A percentile compares a stretch with the other conserved stretches of the same genome.
Evolutionary conservation across 2,329 filamentous ascomycete species (phyloP).

Genomic region (Ophiocordyceps unilateralis): DNA sequence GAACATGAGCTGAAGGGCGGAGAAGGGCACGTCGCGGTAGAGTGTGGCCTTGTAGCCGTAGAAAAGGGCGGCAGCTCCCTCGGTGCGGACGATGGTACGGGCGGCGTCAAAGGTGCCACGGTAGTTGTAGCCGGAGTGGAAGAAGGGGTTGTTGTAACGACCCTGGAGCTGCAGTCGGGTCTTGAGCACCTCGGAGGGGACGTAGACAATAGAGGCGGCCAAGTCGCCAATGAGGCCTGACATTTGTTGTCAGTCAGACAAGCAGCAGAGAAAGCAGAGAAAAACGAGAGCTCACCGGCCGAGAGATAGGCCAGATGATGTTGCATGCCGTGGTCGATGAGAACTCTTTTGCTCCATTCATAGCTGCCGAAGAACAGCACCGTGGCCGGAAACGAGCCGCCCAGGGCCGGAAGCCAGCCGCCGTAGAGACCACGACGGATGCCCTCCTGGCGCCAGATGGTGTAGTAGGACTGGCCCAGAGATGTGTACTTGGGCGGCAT

Average conservation of each 20-base stretch:
- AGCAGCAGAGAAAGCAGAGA: background rate
- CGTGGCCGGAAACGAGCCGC: constrained; percentile 86
- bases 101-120: constrained; percentile 68
- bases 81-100: constrained; percentile 64
- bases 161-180: constrained; percentile 93
- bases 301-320: constrained; percentile 73
- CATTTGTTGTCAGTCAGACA: background rate
- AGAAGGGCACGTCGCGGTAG: constrained; percentile 87
- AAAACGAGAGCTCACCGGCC: constrained; percentile 40
- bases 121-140: constrained; percentile 93
- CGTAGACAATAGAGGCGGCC: constrained; percentile 82
- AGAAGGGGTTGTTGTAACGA: constrained; percentile 85
- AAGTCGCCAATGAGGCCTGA: constrained; percentile 83
- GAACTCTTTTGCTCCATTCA: constrained; percentile 78
- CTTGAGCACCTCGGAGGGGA: constrained; percentile 93
- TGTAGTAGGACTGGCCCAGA: constrained; percentile 78
- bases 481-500: constrained; percentile 86
- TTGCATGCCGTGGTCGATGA: constrained; percentile 72
- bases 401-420: constrained; percentile 78
- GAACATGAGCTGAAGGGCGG: constrained; percentile 91
- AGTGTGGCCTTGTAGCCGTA: constrained; percentile 96
- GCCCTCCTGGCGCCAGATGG: constrained; percentile 85
- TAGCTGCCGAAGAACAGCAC: constrained; percentile 93
- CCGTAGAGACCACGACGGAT: constrained; percentile 74
- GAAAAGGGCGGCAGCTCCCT: constrained; percentile 76